Evolutionary conservation across 208 protist species (phyloP), one percentile per base, ranked within the genome.

Genomic region (Wallacemonas collosoma): DNA sequence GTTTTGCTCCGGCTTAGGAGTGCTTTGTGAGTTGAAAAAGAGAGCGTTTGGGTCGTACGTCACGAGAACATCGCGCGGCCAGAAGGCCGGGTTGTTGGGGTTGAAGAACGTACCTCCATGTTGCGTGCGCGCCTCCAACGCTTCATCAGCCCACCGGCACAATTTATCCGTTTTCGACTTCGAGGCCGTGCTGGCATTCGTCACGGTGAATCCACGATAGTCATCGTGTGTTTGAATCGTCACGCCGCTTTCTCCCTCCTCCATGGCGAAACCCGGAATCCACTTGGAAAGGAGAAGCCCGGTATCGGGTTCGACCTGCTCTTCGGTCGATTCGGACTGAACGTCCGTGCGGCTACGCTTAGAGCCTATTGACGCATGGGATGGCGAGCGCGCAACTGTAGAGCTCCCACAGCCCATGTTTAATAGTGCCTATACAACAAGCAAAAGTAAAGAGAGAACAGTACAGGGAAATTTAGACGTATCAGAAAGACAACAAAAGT

Each of bases 131-230:
- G 71, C 70, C 2, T 85, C 81, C 35, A 95, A 71, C 0, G 80
- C 88, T 14, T 41, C 60, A 56, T 95, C 90, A 39, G 74, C 66
- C 87, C 87, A 95, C 1, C 74, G 75, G 68, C 90, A 95, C 50
- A 95, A 26, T 15, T 60, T 67, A 66, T 95, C 85, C 41, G 79
- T 72, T 67, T 92, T 95, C 43, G 35, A 68, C 47, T 69, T 75
- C 5, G 83, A 85, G 56, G 80, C 65, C 47, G 75, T 78, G 60
- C 84, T 88, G n/a, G 72, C 79, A 41, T 79, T 87, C 50, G 71
- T 75, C 12, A 81, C 78, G 41, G 77, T 44, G 45, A 81, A 77
- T 26, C 88, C 88, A 12, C 81, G 70, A 61, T 93, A 93, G 61
- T 95, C 90, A 43, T 85, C 76, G 55, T 83, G 86, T 14, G 58